Conservation (phyloP, 805 yeast genomes). For the Kuraishia floccosa region DNA sequence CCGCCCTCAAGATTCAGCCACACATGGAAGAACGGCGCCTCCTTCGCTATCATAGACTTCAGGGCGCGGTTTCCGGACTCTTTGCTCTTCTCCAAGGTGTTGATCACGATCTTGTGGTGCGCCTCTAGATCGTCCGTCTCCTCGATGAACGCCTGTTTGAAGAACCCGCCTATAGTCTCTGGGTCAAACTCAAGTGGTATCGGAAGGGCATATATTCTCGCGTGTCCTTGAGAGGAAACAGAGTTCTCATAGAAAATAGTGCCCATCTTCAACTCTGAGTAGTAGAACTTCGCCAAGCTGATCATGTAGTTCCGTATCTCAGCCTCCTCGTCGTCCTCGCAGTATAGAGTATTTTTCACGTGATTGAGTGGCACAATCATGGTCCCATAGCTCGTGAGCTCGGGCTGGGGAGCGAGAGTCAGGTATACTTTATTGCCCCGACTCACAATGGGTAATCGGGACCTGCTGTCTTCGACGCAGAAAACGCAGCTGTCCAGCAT, state of each 20-base stretch:
- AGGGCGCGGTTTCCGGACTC: slow-evolving; percentile 14
- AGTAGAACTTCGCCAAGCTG: slow-evolving; percentile 26
- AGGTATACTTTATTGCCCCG: slow-evolving; percentile 23
- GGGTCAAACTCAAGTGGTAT: slow-evolving; percentile 19
- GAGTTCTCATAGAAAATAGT: slow-evolving; percentile 36
- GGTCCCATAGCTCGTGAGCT: slow-evolving; percentile 18
- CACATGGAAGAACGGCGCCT: slow-evolving; percentile 38
- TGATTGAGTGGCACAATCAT: slow-evolving; percentile 32
- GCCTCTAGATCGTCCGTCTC: slow-evolving; percentile 26
- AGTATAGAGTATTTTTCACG: slow-evolving; percentile 22
- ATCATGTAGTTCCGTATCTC: slow-evolving; percentile 32
- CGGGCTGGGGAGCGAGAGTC: slow-evolving; percentile 28
- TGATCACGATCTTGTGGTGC: slow-evolving; percentile 22
- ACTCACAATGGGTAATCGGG: slow-evolving; percentile 16
- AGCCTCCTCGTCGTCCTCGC: slow-evolving; percentile 30
- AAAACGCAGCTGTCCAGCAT: slow-evolving; percentile 22
- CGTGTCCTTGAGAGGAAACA: slow-evolving; percentile 20
- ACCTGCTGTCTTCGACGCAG: slow-evolving; percentile 17
- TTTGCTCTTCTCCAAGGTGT: slow-evolving; percentile 18
- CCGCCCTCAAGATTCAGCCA: slow-evolving; percentile 39
- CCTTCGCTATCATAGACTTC: slow-evolving; percentile 25
- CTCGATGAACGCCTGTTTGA: slow-evolving; percentile 27
- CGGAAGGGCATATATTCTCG: slow-evolving; percentile 31
- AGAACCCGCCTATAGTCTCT: slow-evolving; percentile 24
- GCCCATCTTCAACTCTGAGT: slow-evolving; percentile 15